These are phyloP conservation scores for Rhodosporidiobolus sp. DNA, from an alignment of 768 basidiomycete genomes.

Conservation along the genomic window DNA sequence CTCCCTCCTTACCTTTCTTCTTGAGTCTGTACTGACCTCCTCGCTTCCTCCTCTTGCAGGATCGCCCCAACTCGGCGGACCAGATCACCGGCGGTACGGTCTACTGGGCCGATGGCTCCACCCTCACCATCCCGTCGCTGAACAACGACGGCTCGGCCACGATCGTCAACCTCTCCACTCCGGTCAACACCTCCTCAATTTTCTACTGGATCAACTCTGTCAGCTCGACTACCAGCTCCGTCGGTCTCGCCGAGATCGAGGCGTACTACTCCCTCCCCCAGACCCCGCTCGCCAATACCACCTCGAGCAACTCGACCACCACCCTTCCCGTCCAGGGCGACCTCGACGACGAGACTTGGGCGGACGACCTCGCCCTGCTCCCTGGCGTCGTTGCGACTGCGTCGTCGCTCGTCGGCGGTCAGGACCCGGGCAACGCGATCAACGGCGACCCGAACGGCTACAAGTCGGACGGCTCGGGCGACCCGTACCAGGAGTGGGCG, in stretches of 20 bases:
- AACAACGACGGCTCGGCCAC: conserved; percentile 27
- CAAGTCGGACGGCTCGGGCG: conserved; percentile 15
- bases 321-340: conserved; percentile 2
- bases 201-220: conserved; percentile 24
- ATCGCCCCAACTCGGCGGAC: conserved; percentile 36
- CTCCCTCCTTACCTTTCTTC: too few species aligned
- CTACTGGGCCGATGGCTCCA: conserved; percentile 18
- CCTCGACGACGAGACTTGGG: conserved; percentile 15
- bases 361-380: conserved; percentile 25
- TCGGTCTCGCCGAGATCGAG: conserved; percentile 24
- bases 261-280: conserved; percentile 8
- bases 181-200: conserved; percentile 23
- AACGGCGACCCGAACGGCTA: conserved; percentile 27
- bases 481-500: conserved; percentile 34
- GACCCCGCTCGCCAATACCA: not conserved
- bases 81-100: conserved; percentile 28
- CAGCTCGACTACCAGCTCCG: not conserved
- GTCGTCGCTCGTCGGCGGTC: conserved; percentile 1
- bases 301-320: too few species aligned
- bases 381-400: conserved; percentile 9
- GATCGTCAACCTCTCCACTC: conserved; percentile 17
- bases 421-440: conserved; percentile 17
- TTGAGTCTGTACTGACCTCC: too few species aligned
- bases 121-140: conserved; percentile 14
- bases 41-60: too few species aligned